Evolutionary conservation across 495 filamentous ascomycete species (phyloP), one percentile per base, ranked within the genome.

Genomic region (Podospora didyma): DNA sequence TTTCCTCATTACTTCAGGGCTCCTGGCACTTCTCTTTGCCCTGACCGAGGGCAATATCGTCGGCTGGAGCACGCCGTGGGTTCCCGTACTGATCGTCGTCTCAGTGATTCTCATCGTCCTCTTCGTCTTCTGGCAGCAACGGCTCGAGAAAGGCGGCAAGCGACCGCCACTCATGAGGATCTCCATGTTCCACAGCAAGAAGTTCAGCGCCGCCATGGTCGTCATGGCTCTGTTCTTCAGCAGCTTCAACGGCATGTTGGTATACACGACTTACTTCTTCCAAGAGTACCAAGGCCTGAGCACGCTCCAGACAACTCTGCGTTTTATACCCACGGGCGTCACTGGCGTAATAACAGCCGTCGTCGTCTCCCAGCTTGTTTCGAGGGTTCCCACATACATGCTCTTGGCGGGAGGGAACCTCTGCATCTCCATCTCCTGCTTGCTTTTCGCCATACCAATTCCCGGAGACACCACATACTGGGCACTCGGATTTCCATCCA

Each of bases 61-160:
- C 28, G 87, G 88, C 7, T 91, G 88, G 87, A 65, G 65, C 19
- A 86, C 82, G 0, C 79, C 83, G 3, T 90, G 86, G 73, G 78
- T 90, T 1, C 74, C 83, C 31, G 79, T 77, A 7, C 67, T 90
- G 4, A 81, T 92, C 39, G 77, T 85, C 20, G 69, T 87, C 12
- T 83, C 86, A 1, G 41, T 88, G 23, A 50, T 84, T 10, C 65
- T 89, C 4, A 74, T 89, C 6, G 73, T 58, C 0, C 60, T 71
- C 2, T 92, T 92, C 58, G 62, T 86, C 20, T 66, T 75, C 35
- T 90, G 87, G 87, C 85, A 92, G 59, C 73, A 72, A 53, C 74
- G 78, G 49, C 75, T 84, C 28, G 84, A 87, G 56, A 69, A 70
- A 34, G 59, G 51, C 4, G 61, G 60, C 5, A 54, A 54, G 45